These are phyloP conservation scores for Hebeloma cylindrosporum DNA, from an alignment of 768 basidiomycete species.

Conservation along the genomic window DNA sequence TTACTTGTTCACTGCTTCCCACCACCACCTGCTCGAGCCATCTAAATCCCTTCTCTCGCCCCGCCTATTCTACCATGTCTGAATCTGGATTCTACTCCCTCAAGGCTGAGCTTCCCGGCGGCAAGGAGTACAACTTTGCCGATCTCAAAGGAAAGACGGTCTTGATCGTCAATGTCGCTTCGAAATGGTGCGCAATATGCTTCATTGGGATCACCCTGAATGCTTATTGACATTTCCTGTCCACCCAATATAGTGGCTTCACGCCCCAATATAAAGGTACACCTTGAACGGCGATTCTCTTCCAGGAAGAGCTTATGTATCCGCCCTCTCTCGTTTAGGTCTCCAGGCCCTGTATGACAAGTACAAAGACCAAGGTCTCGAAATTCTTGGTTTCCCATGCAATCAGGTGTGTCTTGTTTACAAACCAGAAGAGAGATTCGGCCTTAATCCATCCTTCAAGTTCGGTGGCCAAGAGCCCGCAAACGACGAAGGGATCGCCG, in stretches of 20 bases:
- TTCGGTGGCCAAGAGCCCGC: constrained; percentile 87
- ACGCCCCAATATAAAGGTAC: constrained; percentile 76
- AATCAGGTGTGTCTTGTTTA: constrained; percentile 58
- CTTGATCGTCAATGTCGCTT: constrained; percentile 77
- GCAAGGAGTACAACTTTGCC: constrained; percentile 58
- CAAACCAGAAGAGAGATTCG: neutral
- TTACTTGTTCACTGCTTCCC: constrained; percentile 1
- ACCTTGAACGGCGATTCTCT: neutral
- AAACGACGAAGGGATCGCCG: constrained; percentile 69
- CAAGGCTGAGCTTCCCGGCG: constrained; percentile 61
- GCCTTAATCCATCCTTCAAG: constrained; percentile 32
- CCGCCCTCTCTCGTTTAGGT: constrained; percentile 39
- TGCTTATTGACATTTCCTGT: no score
- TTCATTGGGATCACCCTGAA: neutral
- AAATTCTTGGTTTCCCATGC: constrained; percentile 89
- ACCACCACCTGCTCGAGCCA: neutral
- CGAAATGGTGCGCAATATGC: constrained; percentile 54
- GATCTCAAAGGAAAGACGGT: constrained; percentile 77
- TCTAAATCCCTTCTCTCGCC: constrained; percentile 8
- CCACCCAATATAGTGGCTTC: constrained; percentile 59
- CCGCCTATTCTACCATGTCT: constrained; percentile 31
- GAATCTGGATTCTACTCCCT: constrained; percentile 61
- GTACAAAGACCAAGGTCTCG: constrained; percentile 72
- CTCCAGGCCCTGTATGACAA: constrained; percentile 81
- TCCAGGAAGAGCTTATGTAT: neutral